Percentiles rank a stretch among this genome's conserved stretches.
Evolutionary conservation across 2,329 filamentous ascomycete genomes (phyloP).

Genomic region (Paecilomyces sp.): DNA sequence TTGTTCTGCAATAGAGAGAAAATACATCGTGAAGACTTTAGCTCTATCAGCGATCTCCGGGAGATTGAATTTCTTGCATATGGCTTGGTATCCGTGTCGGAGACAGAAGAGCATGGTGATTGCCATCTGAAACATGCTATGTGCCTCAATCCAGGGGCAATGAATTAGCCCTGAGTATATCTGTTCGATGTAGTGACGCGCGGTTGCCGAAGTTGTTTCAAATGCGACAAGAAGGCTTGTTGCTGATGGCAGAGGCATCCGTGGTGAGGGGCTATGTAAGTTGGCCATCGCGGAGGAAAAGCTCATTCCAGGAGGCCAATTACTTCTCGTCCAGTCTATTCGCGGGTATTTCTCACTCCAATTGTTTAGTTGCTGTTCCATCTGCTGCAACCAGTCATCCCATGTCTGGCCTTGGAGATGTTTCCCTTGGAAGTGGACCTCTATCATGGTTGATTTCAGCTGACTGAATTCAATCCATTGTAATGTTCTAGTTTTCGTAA

Average conservation of each 20-base stretch:
- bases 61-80: conserved; percentile 16
- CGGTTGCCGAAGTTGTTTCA: conserved; percentile 15
- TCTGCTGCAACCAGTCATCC: conserved; percentile 18
- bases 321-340: conserved; percentile 11
- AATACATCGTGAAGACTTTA: conserved; percentile 24
- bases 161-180: conserved; percentile 18
- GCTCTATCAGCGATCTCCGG: conserved; percentile 25
- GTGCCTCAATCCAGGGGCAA: conserved; percentile 17
- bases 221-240: conserved; percentile 18
- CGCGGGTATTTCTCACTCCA: conserved; percentile 18
- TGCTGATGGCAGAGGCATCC: conserved; percentile 13
- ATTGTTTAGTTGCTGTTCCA: conserved; percentile 15
- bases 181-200: conserved; percentile 15
- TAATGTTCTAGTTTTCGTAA: conserved; percentile 13
- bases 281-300: conserved; percentile 11
- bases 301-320: conserved; percentile 9
- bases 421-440: conserved; percentile 20
- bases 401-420: conserved; percentile 15
- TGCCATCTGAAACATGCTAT: conserved; percentile 17
- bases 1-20: conserved; percentile 21
- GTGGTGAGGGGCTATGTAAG: conserved; percentile 17
- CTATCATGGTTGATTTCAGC: conserved; percentile 18
- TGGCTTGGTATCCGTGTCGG: conserved; percentile 21
- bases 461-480: conserved; percentile 17
- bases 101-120: conserved; percentile 24